Evolutionary conservation across 352 stramenopile genomes (phyloP).

Genomic region (Globisporangium perplexum): DNA sequence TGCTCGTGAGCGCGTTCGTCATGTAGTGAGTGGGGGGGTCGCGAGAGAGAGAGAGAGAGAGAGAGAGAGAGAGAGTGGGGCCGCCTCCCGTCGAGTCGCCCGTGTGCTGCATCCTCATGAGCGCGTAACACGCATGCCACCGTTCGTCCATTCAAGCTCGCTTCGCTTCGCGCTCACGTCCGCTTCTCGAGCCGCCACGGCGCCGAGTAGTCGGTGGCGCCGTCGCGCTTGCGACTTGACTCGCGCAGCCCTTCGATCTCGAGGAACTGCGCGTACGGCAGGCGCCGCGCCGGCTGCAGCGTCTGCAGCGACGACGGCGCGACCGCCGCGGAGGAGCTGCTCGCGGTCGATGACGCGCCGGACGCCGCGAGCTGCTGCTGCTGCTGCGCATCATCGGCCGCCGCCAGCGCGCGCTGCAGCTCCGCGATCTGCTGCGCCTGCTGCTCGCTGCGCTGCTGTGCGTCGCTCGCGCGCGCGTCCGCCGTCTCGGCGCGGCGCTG

Average conservation of each 20-base stretch:
- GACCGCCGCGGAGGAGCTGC: background rate
- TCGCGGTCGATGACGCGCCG: background rate
- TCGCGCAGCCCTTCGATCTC: slow-evolving; percentile 80
- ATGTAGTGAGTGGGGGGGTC: background rate
- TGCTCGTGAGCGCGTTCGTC: slow-evolving; percentile 1
- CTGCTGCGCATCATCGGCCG: slow-evolving; percentile 1
- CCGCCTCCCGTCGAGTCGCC: no score
- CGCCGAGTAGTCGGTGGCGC: slow-evolving; percentile 38
- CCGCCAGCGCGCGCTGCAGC: slow-evolving; percentile 13
- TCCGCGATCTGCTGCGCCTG: slow-evolving; percentile 5
- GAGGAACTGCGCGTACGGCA: slow-evolving; percentile 75
- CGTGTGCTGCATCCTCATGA: no score
- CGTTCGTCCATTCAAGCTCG: no score
- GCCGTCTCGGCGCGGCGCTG: slow-evolving; percentile 16
- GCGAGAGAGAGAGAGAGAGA: background rate
- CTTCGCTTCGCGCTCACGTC: no score
- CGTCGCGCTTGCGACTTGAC: slow-evolving; percentile 40
- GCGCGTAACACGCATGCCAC: no score
- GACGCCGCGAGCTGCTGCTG: background rate
- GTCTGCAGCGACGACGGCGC: slow-evolving; percentile 12
- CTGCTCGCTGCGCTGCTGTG: slow-evolving; percentile 6
- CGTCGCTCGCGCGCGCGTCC: slow-evolving; percentile 6
- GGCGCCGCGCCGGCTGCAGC: slow-evolving; percentile 41
- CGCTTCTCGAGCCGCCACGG: slow-evolving; percentile 19
- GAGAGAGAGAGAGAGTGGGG: no score